Evolutionary conservation across 2,329 filamentous ascomycete species (phyloP), one percentile per base, ranked within the genome.

Genomic region (Colletotrichum liriopes): DNA sequence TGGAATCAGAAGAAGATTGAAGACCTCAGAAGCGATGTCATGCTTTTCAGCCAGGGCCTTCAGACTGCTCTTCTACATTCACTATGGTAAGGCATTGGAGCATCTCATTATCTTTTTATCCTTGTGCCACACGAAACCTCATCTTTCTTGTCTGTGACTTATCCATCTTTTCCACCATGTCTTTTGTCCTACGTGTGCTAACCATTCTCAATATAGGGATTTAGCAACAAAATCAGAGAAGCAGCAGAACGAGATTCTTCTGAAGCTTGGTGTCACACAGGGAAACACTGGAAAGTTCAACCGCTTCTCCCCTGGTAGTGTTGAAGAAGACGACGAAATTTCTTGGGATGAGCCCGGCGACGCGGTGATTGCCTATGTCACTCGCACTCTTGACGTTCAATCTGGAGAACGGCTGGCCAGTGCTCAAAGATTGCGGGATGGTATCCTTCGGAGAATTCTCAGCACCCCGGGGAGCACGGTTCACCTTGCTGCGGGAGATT

Each of bases 1-100:
- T 65, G 62, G 62, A 55, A 65, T 18, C 14, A 55, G 39, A 35
- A 37, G 9, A 41, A 55, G 39, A 26, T 65, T 8, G 49, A 56
- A 18, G 49, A 18, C 14, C 39, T 65, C 18, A 65, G 23, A 23
- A 23, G 8, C 37, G 51, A 37, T 18, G 26, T n/a, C 20, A 20
- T 26, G 14, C 29, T 18, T 6, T 65, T 45, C 26, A 37, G 2
- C 4, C 49, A 52, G 62, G 43, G 18, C 2, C 32, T 65, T 29
- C 54, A 55, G 5, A 54, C 49, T 18, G 26, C 39, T 7, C 26
- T 65, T 8, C 39, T 65, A 3, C 39, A 37, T n/a, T 65, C 39
- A 5, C 18, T 65, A 3, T 35, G 62, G 62, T 56, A 45, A 43
- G 9, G 6, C 2, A 20, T 51, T 8, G 1, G 7, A 47, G 2